Conservation (phyloP, 257 asterid species). For the Thymus quinquecostatus region DNA sequence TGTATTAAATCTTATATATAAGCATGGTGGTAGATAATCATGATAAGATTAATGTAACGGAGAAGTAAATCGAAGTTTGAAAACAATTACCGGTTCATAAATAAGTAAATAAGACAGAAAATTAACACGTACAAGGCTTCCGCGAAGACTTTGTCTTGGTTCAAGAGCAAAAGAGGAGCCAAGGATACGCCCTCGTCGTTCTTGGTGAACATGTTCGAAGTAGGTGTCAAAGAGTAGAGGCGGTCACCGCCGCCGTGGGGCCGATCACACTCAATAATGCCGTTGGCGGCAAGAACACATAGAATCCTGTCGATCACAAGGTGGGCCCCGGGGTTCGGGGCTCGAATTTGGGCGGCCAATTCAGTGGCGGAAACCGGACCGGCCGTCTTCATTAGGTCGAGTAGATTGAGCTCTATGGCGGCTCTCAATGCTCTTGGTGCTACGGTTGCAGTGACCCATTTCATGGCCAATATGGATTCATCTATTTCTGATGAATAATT, state of each 20-base stretch:
- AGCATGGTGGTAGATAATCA: no score
- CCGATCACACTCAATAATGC: neutral
- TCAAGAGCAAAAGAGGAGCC: constrained; percentile 31
- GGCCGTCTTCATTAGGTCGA: neutral
- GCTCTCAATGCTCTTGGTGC: neutral
- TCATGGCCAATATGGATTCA: no score
- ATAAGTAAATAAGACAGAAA: no score
- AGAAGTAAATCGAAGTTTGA: no score
- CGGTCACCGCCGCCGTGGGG: constrained; percentile 37
- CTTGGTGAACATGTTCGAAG: constrained; percentile 35
- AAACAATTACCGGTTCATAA: no score
- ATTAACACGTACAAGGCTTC: constrained; percentile 5
- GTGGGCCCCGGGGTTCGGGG: neutral
- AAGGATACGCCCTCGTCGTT: constrained; percentile 41
- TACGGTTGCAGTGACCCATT: no score
- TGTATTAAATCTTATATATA: no score
- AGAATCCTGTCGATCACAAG: neutral
- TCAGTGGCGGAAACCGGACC: neutral
- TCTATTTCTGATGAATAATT: no score
- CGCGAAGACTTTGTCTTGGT: constrained; percentile 35
- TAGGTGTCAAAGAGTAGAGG: constrained; percentile 37
- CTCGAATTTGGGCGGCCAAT: neutral
- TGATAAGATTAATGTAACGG: no score
- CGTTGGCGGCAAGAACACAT: constrained; percentile 10
- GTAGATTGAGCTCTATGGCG: neutral